Conservation (phyloP, 108 stramenopile species). For the Aureococcus anophagefferens region DNA sequence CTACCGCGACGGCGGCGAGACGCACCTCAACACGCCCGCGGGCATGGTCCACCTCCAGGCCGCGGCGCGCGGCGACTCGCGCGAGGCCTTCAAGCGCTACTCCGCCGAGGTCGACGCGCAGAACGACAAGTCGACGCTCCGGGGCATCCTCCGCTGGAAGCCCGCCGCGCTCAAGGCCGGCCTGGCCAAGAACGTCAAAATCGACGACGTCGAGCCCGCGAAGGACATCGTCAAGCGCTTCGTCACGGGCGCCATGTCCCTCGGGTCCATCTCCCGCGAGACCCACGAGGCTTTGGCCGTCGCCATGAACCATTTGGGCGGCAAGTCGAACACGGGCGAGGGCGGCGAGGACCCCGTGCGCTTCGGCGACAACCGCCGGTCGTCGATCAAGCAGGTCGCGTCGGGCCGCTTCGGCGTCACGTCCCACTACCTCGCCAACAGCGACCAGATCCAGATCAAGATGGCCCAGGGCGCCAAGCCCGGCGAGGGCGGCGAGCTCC, state of each 20-base stretch:
- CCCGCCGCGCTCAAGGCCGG: conserved; percentile 44
- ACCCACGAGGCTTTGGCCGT: conserved; percentile 85
- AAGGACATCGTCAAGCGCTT: conserved; percentile 85
- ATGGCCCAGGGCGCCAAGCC: conserved; percentile 97
- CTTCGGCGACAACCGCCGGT: conserved; percentile 76
- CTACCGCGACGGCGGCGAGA: conserved; percentile 89
- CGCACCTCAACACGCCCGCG: conserved; percentile 86
- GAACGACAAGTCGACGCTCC: conserved; percentile 79
- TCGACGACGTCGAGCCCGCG: conserved; percentile 82
- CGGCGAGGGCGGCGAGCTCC: conserved; percentile 91
- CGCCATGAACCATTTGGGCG: conserved; percentile 82
- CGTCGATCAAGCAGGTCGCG: conserved; percentile 81
- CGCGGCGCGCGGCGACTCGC: conserved; percentile 79
- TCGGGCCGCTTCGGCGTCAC: conserved; percentile 92
- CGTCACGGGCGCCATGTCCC: conserved; percentile 86
- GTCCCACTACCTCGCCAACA: conserved; percentile 83
- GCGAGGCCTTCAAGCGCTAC: conserved; percentile 87
- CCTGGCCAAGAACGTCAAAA: conserved; percentile 51
- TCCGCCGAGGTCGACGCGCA: conserved; percentile 69
- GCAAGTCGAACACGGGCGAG: conserved; percentile 84
- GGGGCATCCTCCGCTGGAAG: conserved; percentile 83
- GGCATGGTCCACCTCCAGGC: conserved; percentile 80
- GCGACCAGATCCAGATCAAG: conserved; percentile 94
- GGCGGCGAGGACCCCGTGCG: conserved; percentile 83
- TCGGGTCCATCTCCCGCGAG: conserved; percentile 84